phyloP scores from a whole-genome alignment of 176 grass and related monocot genomes.

The Paspalum vaginatum region DNA sequence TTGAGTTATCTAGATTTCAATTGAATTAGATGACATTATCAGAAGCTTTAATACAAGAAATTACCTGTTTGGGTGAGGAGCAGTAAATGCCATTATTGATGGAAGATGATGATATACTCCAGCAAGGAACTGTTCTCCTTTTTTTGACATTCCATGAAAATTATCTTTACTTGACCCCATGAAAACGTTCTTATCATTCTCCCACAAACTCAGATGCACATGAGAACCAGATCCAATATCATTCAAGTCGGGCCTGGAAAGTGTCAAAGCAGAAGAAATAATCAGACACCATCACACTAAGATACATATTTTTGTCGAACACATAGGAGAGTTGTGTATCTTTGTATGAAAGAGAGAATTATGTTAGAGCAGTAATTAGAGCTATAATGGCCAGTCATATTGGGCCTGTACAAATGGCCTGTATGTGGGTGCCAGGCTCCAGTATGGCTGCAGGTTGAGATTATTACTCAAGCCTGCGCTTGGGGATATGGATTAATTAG shows the following conservation, averaged over 20 bases:
- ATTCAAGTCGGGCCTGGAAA: slow-evolving; percentile 75
- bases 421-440: too few species aligned
- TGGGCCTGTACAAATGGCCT: too few species aligned
- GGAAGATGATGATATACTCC: slow-evolving; percentile 92
- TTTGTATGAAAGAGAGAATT: too few species aligned
- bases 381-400: too few species aligned
- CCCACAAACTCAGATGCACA: slow-evolving; percentile 95
- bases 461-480: too few species aligned
- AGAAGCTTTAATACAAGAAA: slow-evolving; percentile 22
- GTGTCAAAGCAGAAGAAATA: slow-evolving; percentile 24
- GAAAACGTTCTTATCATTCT: slow-evolving; percentile 80
- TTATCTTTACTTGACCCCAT: slow-evolving; percentile 73
- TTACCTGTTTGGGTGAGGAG: slow-evolving; percentile 95
- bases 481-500: too few species aligned
- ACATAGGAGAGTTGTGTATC: too few species aligned
- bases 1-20: slow-evolving; percentile 13
- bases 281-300: slow-evolving; percentile 35
- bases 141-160: slow-evolving; percentile 83
- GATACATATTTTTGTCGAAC: not conserved
- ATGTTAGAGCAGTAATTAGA: too few species aligned
- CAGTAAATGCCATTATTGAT: slow-evolving; percentile 85
- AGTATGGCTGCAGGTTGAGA: too few species aligned
- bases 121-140: slow-evolving; percentile 78
- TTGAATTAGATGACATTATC: not conserved
- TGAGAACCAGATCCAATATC: slow-evolving; percentile 94